Evolutionary conservation across 345 rosid genomes (phyloP), one percentile per base, ranked within the genome.

Genomic region (Lumnitzera racemosa): DNA sequence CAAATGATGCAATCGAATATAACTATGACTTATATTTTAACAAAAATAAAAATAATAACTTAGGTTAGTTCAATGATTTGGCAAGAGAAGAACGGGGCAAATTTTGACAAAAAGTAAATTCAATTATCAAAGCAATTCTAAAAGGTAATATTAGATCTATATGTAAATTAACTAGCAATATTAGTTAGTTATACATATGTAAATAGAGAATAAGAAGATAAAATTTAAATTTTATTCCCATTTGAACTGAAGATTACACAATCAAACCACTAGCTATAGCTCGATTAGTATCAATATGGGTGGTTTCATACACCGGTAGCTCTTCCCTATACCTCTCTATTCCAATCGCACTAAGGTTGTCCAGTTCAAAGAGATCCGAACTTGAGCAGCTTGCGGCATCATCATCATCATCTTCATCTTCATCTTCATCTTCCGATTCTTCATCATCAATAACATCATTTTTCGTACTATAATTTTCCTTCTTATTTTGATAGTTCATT

Each of bases 361-460:
- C 91, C 72, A 94, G 50, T 56, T 94, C 99, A 43, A 94, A 94
- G 15, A 94, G 76, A 79, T 94, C 99, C 1, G 98, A 92, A 67
- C 98, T 92, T 6, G 98, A 87, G 58, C 47, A 92, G 61, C 98
- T 91, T 24, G 79, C 86, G 5, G 62, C 79, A 49, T 84, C 88
- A 0, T 84, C 89, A 0, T 83, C 83, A 0, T 76, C 84, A 0
- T 83, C 78, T 0, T 65, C 79, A 0, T 76, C 91, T 4, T 71
- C 81, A 0, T 68, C 66, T 17, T 55, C 88, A 0, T 84, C 89
- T 0, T 81, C 83, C 0, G 73, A 81, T 0, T 83, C 78, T 0
- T 65, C 79, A 0, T 75, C 91, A 3, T 71, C 81, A 0, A 66
- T 64, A 24, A 52, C 83, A 24, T 49, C 72, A 23, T 70, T 68